Evolutionary conservation across 306 rosid genomes (phyloP).

Genomic region (Gillenia trifoliata): DNA sequence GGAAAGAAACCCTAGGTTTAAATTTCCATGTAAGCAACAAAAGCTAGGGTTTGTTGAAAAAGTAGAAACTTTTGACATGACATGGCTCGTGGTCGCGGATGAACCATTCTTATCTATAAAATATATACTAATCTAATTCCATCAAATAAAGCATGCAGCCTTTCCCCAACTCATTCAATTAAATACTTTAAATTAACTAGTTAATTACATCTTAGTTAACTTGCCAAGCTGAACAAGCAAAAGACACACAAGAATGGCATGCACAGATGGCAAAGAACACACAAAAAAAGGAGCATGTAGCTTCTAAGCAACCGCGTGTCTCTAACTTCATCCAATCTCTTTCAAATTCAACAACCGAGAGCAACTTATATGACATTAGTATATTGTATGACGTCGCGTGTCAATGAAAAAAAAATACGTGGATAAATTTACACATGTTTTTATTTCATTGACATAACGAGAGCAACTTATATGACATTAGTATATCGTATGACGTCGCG

Average conservation of each 20-base stretch:
- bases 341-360: not conserved
- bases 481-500: too few species aligned
- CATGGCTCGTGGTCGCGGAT: not conserved
- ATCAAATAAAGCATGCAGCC: not conserved
- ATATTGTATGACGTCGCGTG: accelerated
- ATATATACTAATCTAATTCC: not conserved
- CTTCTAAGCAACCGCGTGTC: not conserved
- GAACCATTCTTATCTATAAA: not conserved
- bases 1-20: not conserved
- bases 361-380: too few species aligned
- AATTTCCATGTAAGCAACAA: not conserved
- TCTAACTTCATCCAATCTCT: not conserved
- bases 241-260: not conserved
- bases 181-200: not conserved
- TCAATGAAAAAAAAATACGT: too few species aligned
- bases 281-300: not conserved
- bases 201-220: not conserved
- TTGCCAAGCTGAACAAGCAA: not conserved
- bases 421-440: too few species aligned
- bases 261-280: not conserved
- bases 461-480: too few species aligned
- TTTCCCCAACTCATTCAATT: not conserved
- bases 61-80: not conserved
- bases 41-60: not conserved
- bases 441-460: too few species aligned